Base-by-base conservation (phyloP, 257 asterid genomes). In the Solanum raphanifolium region DNA sequence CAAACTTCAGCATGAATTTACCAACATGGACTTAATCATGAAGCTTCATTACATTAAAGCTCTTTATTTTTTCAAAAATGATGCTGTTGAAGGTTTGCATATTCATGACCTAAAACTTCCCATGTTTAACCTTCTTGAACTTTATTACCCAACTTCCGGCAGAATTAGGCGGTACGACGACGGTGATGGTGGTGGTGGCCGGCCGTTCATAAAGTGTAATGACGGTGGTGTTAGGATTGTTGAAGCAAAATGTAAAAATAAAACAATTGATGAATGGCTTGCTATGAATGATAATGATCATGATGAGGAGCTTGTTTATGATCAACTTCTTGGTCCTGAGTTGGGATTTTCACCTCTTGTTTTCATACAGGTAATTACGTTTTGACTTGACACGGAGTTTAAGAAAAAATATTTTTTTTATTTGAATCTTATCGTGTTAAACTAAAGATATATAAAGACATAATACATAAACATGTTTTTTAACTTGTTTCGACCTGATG, bases 151-250 rank as follows among this genome's bases (percentile, higher is more conserved):
- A 0, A 31, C 90, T 11, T 89, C 93, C 62, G 98, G 98, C 71
- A 88, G 98, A 52, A 88, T 95, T 18, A 85, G 98, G 88, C 91
- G 90, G 89, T 76, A 88, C 31, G 86, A 89, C 0, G 92, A 91
- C 9, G 7, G 36, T 18, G 87, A 89, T 0, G 92, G 92, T 11
- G 23, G 36, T 18, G 87, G 90, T 0, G 93, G 93, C 12, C 88
- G 96, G 90, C 94, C 95, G 65, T 95, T 87, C 88, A 85, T 95
- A 20, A 95, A 92, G 92, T 95, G 98, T 88, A 95, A 95, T 87
- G 98, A 95, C 87, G 90, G 95, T 87, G 98, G 98, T 41, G 98
- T 95, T 2, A 91, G 98, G 62, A 87, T 94, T 13, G 94, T 92
- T 25, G 98, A 95, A 94, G 98, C 98, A 3, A 92, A 89, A 5